Conservation (phyloP, 108 stramenopile species). For the Cyclotella choctawhatcheeana region DNA sequence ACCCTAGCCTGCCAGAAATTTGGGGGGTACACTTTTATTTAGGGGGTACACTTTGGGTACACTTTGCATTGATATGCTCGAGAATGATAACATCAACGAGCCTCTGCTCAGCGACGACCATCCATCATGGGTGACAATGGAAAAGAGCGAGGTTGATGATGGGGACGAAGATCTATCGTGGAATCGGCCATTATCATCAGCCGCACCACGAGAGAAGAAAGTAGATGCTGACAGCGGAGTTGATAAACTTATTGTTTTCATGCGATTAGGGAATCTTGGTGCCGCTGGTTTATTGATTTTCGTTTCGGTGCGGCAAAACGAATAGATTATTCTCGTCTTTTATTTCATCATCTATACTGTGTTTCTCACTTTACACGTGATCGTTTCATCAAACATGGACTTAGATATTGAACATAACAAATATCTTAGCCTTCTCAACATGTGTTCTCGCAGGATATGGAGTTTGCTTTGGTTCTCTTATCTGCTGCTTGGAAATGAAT, state of each 20-base stretch:
- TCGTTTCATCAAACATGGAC: too few relatives aligned
- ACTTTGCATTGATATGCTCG: too few relatives aligned
- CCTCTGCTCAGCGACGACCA: conserved; percentile 20
- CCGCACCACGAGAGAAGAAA: not conserved
- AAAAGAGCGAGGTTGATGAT: conserved; percentile 12
- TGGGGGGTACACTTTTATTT: too few relatives aligned
- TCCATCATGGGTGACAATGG: conserved; percentile 38
- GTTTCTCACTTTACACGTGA: not conserved
- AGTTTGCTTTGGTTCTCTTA: conserved; percentile 30
- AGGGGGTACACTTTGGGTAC: too few relatives aligned
- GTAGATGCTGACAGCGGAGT: conserved; percentile 11
- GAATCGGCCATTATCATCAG: not conserved
- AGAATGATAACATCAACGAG: conserved; percentile 19
- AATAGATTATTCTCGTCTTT: not conserved
- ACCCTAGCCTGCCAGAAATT: too few relatives aligned
- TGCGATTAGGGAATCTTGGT: conserved; percentile 30
- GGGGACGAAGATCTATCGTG: not conserved
- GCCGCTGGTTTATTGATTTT: conserved; percentile 19
- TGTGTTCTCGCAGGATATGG: conserved; percentile 48
- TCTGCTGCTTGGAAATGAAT: conserved; percentile 51
- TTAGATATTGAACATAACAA: conserved; percentile 29
- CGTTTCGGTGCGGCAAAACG: conserved; percentile 20
- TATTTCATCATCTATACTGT: not conserved
- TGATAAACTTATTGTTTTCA: conserved; percentile 24
- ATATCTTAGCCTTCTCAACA: conserved; percentile 36